A percentile compares a stretch with the other conserved stretches of the same genome.
These are phyloP conservation scores for Pseudogymnoascus sp. DNA, from an alignment of 2,329 filamentous ascomycete genomes.

Conservation along the genomic window DNA sequence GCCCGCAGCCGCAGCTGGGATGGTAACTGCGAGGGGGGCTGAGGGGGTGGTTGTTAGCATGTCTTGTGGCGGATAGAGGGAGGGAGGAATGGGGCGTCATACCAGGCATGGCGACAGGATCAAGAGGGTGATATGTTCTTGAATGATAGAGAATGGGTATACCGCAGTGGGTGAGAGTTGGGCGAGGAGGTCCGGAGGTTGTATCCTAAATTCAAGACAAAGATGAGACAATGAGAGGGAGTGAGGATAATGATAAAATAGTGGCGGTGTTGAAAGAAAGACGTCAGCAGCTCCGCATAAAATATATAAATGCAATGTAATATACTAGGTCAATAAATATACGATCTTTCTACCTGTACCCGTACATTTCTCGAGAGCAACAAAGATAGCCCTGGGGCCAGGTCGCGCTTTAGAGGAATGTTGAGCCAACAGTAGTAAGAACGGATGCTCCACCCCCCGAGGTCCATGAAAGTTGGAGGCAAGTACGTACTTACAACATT, in stretches of 20 bases:
- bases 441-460: background rate
- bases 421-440: background rate
- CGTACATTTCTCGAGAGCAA: background rate
- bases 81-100: background rate
- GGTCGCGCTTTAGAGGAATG: background rate
- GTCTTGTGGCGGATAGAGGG: background rate
- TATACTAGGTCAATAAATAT: background rate
- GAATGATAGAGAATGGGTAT: background rate
- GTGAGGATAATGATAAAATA: background rate
- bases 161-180: background rate
- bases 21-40: conserved; percentile 47
- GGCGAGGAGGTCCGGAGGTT: background rate
- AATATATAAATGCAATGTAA: background rate
- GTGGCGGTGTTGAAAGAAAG: background rate
- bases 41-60: background rate
- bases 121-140: background rate
- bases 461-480: background rate
- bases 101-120: background rate
- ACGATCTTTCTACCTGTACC: background rate
- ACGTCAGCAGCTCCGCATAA: background rate
- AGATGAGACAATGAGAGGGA: background rate
- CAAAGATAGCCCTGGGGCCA: background rate
- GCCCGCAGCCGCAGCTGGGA: conserved; percentile 55
- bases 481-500: background rate
- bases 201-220: background rate